Evolutionary conservation across 1,284 basidiomycete genomes (phyloP).

Genomic region (Filobasidium uniguttulatum): DNA sequence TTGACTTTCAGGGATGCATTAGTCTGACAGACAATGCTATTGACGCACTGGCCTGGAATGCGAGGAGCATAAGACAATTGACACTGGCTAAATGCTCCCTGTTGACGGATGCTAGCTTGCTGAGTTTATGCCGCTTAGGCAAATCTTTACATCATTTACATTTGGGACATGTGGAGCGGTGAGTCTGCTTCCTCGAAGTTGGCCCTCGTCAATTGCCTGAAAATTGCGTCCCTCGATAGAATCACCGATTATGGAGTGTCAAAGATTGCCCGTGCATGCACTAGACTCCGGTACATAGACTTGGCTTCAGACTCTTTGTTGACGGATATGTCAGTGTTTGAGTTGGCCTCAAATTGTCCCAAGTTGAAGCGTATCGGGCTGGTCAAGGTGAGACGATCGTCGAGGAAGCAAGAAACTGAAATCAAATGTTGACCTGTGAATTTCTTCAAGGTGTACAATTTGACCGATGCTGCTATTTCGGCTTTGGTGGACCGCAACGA

Average conservation of each 20-base stretch:
- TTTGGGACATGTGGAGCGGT: slow-evolving; percentile 69
- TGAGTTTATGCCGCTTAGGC: slow-evolving; percentile 74
- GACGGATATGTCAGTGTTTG: slow-evolving; percentile 87
- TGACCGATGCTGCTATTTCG: slow-evolving; percentile 88
- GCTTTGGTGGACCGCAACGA: slow-evolving; percentile 54
- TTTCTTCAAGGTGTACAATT: slow-evolving; percentile 51
- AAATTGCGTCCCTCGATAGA: slow-evolving; percentile 32
- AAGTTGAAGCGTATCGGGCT: slow-evolving; percentile 90
- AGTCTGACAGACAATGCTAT: slow-evolving; percentile 76
- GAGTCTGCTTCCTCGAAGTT: slow-evolving; percentile 22
- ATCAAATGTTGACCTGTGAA: not conserved
- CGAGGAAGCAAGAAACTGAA: not conserved
- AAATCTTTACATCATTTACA: slow-evolving; percentile 91
- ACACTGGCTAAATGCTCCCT: slow-evolving; percentile 79
- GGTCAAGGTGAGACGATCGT: slow-evolving; percentile 56
- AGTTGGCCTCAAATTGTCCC: slow-evolving; percentile 65
- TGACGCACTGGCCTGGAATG: slow-evolving; percentile 74
- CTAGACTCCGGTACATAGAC: slow-evolving; percentile 88
- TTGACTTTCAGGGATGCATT: slow-evolving; percentile 77
- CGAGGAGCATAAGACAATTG: slow-evolving; percentile 80
- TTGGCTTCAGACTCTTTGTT: slow-evolving; percentile 74
- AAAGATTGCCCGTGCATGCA: slow-evolving; percentile 71
- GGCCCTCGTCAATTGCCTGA: too few species aligned
- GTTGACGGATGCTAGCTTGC: slow-evolving; percentile 73
- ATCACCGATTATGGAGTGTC: slow-evolving; percentile 85